These are phyloP conservation scores for Talaromyces borbonicus DNA, from an alignment of 495 filamentous ascomycete genomes.

Conservation along the genomic window DNA sequence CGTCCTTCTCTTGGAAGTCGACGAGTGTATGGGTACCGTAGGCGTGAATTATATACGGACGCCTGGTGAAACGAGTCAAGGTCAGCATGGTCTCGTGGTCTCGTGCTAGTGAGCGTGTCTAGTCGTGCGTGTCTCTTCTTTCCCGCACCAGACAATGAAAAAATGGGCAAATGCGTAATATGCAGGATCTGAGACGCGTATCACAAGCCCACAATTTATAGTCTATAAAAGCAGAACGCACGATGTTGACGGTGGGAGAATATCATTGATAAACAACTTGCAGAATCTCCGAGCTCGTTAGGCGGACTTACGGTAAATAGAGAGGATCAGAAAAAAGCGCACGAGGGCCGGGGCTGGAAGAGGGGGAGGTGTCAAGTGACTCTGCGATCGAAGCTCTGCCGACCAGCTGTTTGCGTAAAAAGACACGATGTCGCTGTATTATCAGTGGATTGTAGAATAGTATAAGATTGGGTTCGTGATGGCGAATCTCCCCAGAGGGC, in stretches of 20 bases:
- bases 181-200: background rate
- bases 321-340: too few species aligned
- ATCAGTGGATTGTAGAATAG: background rate
- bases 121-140: background rate
- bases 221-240: background rate
- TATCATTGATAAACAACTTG: too few species aligned
- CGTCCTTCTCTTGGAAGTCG: constrained; percentile 33
- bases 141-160: background rate
- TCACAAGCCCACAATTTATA: background rate
- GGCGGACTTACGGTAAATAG: too few species aligned
- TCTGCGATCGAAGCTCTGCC: background rate
- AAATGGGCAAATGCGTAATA: background rate
- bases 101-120: background rate
- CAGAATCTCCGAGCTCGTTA: too few species aligned
- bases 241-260: too few species aligned
- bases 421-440: background rate
- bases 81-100: constrained; percentile 28
- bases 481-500: background rate
- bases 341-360: constrained; percentile 1
- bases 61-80: constrained; percentile 33
- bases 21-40: constrained; percentile 35
- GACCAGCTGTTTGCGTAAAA: constrained; percentile 1
- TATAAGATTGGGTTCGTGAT: background rate
- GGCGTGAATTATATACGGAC: constrained; percentile 24
- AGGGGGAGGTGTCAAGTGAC: constrained; percentile 4